These are phyloP conservation scores for Trichoderma hamatum DNA, from an alignment of 2,329 filamentous ascomycete genomes.

Conservation along the genomic window DNA sequence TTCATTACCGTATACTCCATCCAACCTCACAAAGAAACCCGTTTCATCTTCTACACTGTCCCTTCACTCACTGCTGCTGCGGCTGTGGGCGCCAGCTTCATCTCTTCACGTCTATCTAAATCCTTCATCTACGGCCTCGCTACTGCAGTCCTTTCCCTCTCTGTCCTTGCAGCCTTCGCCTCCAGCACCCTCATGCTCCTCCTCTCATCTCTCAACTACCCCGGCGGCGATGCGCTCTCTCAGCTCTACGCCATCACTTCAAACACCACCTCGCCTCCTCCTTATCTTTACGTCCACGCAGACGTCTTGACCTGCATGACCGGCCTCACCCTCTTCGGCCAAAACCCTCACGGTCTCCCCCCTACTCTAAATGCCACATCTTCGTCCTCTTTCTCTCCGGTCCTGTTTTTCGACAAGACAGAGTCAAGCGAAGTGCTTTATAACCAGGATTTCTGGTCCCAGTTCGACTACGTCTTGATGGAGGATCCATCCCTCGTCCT, in stretches of 20 bases:
- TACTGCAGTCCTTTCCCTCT: constrained; percentile 59
- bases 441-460: constrained; percentile 61
- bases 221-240: constrained; percentile 77
- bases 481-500: constrained; percentile 54
- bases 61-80: constrained; percentile 79
- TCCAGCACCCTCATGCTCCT: constrained; percentile 70
- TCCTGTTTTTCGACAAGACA: constrained; percentile 63
- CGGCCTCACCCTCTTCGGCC: constrained; percentile 67
- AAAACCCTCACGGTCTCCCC: constrained; percentile 47
- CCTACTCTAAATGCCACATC: constrained; percentile 36
- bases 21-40: constrained; percentile 93
- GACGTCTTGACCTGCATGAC: constrained; percentile 73
- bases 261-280: constrained; percentile 31
- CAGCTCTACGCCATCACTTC: constrained; percentile 49
- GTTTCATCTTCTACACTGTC: constrained; percentile 88
- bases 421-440: constrained; percentile 53
- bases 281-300: constrained; percentile 56
- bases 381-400: constrained; percentile 32
- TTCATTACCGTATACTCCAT: constrained; percentile 83
- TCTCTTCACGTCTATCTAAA: constrained; percentile 69
- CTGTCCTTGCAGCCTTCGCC: constrained; percentile 61
- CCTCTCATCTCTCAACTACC: constrained; percentile 88
- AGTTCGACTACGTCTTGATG: constrained; percentile 64
- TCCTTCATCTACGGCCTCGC: constrained; percentile 57
- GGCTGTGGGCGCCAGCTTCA: constrained; percentile 70